Base-by-base conservation (phyloP, 1,284 basidiomycete species). In the Naganishia albida region DNA sequence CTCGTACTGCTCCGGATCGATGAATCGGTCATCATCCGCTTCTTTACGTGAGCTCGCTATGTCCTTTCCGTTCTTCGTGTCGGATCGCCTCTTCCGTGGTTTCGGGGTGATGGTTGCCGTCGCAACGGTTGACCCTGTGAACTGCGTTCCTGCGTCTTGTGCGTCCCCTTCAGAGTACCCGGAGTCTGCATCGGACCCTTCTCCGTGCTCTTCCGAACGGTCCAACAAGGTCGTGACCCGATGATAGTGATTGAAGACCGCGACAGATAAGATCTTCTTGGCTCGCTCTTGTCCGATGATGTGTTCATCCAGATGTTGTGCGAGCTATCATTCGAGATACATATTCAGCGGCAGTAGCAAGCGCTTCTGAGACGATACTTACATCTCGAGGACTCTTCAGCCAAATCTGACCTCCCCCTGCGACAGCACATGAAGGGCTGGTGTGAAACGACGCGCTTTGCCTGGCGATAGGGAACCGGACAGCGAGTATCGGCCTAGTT, bases 261-360 rank as follows among this genome's bases (percentile, higher is more conserved):
- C 90, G 48, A 93, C 94, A 38, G 91, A 91, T 20, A 97, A 83
- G 12, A 91, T 88, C 75, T 93, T 92, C 84, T 97, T 97, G 2
- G 94, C 93, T 68, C 83, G 84, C 69, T 91, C 89, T 76, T 97
- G 94, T 1, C 94, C 93, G 15, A 97, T 85, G n/a, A 97, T 87
- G 74, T 89, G 95, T 72, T 90, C 86, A 71, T 92, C 88, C 34
- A 96, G 84, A 77, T 92, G 92, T 73, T 88, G 84, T n/a, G 88
- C 88, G 43, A 96, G 85, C 88, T 93, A 66, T 10, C 62, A 50
- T 34, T 4, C 34, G 16, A 26, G 15, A 1, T 2, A 1, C 43
- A 44, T 12, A 3, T 4, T 23, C 7, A 49, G 25, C 26, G 38
- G 7, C 2, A n/a, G 23, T 18, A 62, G 42, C 25, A 26, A 28